Conservation (phyloP, 768 basidiomycete species). For the Arthromyces matolae region DNA sequence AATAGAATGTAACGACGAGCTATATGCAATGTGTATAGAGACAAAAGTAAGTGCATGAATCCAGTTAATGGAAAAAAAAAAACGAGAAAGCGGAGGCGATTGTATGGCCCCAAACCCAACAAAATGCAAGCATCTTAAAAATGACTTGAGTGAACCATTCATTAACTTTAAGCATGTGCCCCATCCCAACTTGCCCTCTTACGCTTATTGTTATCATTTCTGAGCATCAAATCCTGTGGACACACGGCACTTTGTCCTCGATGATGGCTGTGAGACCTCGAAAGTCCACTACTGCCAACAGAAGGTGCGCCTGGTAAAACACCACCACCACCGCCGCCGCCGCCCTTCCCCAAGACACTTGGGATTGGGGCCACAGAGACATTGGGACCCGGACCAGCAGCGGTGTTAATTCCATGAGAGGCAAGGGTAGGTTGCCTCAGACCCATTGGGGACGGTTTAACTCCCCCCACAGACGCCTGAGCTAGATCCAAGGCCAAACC, state of each 20-base stretch:
- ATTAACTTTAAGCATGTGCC: slow-evolving; percentile 12
- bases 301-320: background rate
- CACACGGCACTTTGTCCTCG: slow-evolving; percentile 43
- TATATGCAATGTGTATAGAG: too few relatives aligned
- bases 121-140: background rate
- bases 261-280: slow-evolving; percentile 33
- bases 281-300: background rate
- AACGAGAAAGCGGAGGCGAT: background rate
- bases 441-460: slow-evolving; percentile 15
- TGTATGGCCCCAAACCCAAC: too few relatives aligned
- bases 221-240: slow-evolving; percentile 36
- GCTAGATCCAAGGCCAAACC: slow-evolving; percentile 40
- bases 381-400: slow-evolving; percentile 4
- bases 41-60: too few relatives aligned
- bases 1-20: too few relatives aligned
- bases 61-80: background rate
- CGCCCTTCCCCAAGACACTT: too few relatives aligned
- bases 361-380: too few relatives aligned
- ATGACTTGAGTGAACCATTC: background rate
- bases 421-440: too few relatives aligned
- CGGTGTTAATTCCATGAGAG: slow-evolving; percentile 10
- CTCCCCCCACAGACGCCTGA: slow-evolving; percentile 15
- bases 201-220: slow-evolving; percentile 33
- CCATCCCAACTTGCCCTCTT: slow-evolving; percentile 48
- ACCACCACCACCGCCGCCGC: background rate